Percentiles rank a stretch among this genome's conserved stretches.
Conservation (phyloP, 2,329 filamentous ascomycete genomes). For the Byssothecium circinans region DNA sequence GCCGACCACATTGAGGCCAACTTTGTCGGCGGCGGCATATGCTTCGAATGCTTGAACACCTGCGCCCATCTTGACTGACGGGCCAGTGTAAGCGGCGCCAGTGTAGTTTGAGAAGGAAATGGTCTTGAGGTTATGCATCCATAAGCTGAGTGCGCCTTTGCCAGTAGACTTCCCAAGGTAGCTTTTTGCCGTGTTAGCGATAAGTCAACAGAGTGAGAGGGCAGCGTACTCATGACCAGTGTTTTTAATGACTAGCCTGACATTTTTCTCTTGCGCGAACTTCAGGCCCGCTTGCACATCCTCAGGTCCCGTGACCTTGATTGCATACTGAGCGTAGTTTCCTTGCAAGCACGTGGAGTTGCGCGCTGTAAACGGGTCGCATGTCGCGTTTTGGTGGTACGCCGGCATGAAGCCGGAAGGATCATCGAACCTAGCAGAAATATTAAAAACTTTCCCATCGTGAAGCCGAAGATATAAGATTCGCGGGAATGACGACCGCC, state of each 20-base stretch:
- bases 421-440: slow-evolving; percentile 2
- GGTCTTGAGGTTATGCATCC: slow-evolving; percentile 26
- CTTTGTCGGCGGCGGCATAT: slow-evolving; percentile 5
- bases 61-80: slow-evolving; percentile 14
- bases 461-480: too few species aligned
- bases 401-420: slow-evolving; percentile 10
- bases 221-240: slow-evolving; percentile 8
- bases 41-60: slow-evolving; percentile 14
- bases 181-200: neutral
- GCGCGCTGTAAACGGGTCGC: slow-evolving; percentile 8
- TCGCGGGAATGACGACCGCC: too few species aligned
- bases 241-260: slow-evolving; percentile 16
- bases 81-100: slow-evolving; percentile 10
- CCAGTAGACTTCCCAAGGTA: slow-evolving; percentile 23
- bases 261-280: slow-evolving; percentile 11
- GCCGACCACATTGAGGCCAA: slow-evolving; percentile 25
- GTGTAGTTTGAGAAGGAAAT: slow-evolving; percentile 18
- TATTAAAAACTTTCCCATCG: neutral
- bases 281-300: slow-evolving; percentile 13
- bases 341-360: slow-evolving; percentile 13
- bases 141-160: slow-evolving; percentile 17
- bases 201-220: slow-evolving; percentile 28
- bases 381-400: slow-evolving; percentile 6
- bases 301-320: slow-evolving; percentile 25
- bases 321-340: slow-evolving; percentile 32